phyloP scores from a whole-genome alignment of 1,139 yeast genomes.

The Pichia sp. region DNA sequence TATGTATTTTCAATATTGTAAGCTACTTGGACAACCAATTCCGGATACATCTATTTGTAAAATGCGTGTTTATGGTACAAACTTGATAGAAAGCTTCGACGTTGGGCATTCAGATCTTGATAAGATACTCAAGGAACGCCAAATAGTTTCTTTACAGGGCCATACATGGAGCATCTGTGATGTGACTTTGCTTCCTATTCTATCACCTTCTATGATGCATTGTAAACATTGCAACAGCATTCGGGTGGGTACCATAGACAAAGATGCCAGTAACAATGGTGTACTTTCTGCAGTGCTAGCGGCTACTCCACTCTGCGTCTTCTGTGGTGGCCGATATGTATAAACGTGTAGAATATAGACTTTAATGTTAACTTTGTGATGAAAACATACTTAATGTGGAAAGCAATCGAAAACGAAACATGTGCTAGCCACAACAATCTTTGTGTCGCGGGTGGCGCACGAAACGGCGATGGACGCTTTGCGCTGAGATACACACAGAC shows the following conservation, averaged over 20 bases:
- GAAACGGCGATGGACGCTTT: too few species aligned
- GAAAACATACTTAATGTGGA: too few species aligned
- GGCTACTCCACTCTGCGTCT: constrained; percentile 17
- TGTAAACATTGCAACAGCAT: constrained; percentile 20
- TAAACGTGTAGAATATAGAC: neutral
- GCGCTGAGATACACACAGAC: too few species aligned
- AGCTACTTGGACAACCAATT: constrained; percentile 10
- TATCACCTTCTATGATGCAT: constrained; percentile 16
- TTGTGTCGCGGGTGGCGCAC: too few species aligned
- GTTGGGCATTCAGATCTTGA: constrained; percentile 15
- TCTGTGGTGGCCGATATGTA: constrained; percentile 21
- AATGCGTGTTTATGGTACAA: constrained; percentile 13
- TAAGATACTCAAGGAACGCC: neutral
- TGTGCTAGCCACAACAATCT: too few species aligned
- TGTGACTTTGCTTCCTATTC: constrained; percentile 25
- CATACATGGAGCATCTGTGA: constrained; percentile 21
- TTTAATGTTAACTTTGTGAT: too few species aligned
- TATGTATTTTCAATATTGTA: constrained; percentile 18
- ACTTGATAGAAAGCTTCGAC: constrained; percentile 2
- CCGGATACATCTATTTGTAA: constrained; percentile 5
- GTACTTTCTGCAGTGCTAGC: neutral
- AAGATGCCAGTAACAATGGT: neutral
- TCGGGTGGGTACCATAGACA: neutral
- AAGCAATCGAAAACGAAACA: too few species aligned
- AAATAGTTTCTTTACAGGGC: constrained; percentile 14